phyloP scores from a whole-genome alignment of 1,139 yeast species.

The Geotrichum reessii region DNA sequence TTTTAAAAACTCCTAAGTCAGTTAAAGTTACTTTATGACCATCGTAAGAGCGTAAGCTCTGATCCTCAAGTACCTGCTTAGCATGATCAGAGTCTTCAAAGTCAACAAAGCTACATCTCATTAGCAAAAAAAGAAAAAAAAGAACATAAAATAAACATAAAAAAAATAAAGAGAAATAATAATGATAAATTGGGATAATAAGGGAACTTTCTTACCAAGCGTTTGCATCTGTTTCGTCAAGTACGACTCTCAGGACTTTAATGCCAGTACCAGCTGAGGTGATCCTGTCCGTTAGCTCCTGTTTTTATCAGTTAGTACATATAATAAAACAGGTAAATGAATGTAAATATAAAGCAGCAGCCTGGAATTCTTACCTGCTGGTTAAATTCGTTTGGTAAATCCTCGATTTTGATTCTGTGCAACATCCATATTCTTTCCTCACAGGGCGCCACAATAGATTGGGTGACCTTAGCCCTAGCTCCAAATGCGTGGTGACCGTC shows the following conservation, averaged over 20 bases:
- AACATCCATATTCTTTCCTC: neutral
- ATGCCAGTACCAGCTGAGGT: neutral
- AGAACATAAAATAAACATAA: too few species aligned
- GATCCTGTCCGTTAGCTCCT: neutral
- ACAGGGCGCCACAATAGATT: neutral
- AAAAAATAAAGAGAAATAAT: neutral
- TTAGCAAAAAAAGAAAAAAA: neutral
- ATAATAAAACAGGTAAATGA: neutral
- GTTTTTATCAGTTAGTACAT: neutral
- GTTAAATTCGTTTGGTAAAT: neutral
- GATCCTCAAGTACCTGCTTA: neutral
- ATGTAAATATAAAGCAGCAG: too few species aligned
- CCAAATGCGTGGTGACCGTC: neutral
- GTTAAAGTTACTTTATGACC: neutral
- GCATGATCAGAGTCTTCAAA: constrained; percentile 39
- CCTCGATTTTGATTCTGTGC: neutral
- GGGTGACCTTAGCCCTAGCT: neutral
- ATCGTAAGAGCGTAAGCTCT: neutral
- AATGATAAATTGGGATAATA: neutral
- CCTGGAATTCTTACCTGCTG: neutral
- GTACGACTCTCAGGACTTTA: neutral
- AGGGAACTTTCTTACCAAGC: neutral
- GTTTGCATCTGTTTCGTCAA: neutral
- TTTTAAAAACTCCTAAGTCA: neutral
- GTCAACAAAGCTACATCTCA: constrained; percentile 64